Percentiles rank a stretch among this genome's conserved stretches.
phyloP scores from a whole-genome alignment of 2,329 filamentous ascomycete genomes.

The Allantophomopsis cytisporea region DNA sequence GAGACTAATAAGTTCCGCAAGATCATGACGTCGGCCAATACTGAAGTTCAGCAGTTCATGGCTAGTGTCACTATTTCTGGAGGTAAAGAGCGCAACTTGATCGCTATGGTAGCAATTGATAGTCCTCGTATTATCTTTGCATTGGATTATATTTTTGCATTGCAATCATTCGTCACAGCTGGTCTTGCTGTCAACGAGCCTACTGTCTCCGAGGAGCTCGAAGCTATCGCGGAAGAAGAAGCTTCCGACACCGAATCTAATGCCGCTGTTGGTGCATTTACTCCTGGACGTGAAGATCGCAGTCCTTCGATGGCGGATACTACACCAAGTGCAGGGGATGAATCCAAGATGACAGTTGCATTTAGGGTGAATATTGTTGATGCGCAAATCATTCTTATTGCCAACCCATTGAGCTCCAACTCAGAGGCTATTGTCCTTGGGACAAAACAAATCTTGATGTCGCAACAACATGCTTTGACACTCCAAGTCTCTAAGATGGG shows the following conservation, averaged over 20 bases:
- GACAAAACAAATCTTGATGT: conserved; percentile 84
- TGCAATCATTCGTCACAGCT: conserved; percentile 69
- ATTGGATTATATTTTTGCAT: conserved; percentile 84
- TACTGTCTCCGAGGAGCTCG: conserved; percentile 26
- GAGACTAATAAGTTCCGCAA: conserved; percentile 94
- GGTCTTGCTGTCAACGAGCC: conserved; percentile 55
- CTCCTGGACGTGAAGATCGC: neutral
- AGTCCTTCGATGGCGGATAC: conserved; percentile 14
- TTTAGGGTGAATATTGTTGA: conserved; percentile 92
- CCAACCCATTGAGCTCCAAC: conserved; percentile 77
- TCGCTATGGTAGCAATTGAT: conserved; percentile 86
- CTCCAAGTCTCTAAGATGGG: conserved; percentile 88
- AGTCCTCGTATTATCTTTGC: conserved; percentile 92
- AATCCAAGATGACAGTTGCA: conserved; percentile 52
- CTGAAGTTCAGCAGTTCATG: conserved; percentile 95
- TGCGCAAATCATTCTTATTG: conserved; percentile 90
- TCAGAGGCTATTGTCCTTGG: conserved; percentile 94
- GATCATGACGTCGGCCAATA: conserved; percentile 96
- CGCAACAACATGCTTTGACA: conserved; percentile 86
- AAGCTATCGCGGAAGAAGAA: conserved; percentile 41
- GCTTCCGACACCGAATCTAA: conserved; percentile 46
- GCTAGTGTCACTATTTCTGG: conserved; percentile 88
- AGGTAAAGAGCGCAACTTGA: conserved; percentile 66
- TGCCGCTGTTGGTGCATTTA: conserved; percentile 2
- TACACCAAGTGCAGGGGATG: conserved; percentile 12